Conservation (phyloP, 257 asterid species). For the Petunia secreta region DNA sequence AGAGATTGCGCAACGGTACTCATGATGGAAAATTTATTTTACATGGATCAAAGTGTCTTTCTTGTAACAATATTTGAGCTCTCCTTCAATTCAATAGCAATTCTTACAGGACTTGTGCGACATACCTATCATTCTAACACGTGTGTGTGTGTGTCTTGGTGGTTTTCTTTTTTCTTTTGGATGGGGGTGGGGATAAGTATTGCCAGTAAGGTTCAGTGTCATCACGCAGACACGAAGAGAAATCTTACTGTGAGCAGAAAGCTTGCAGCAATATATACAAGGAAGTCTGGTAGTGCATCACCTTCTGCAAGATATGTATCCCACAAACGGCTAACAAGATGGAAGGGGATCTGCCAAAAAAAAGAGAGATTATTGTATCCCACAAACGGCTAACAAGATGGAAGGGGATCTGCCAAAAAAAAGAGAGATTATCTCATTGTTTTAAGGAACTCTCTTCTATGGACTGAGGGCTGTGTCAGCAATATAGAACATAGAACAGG, state of each 20-base stretch:
- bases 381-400: conserved; percentile 87
- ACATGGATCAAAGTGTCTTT: not conserved
- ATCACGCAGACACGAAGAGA: not conserved
- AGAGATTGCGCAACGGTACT: not conserved
- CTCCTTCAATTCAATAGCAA: conserved; percentile 1
- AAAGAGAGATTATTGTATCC: conserved; percentile 60
- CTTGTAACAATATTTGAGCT: not conserved
- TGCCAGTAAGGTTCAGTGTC: conserved; percentile 18
- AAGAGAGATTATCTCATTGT: conserved; percentile 28
- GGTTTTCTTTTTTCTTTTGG: too few relatives aligned
- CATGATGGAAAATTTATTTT: not conserved
- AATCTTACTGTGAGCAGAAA: conserved; percentile 79
- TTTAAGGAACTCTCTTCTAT: not conserved
- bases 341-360: conserved; percentile 72
- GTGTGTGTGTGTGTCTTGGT: not conserved
- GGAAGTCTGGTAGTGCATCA: conserved; percentile 92
- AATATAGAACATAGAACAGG: not conserved
- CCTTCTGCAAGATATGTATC: conserved; percentile 99
- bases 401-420: conserved; percentile 73
- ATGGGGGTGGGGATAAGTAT: not conserved
- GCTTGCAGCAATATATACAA: conserved; percentile 92
- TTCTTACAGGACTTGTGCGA: not conserved
- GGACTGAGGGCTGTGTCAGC: not conserved
- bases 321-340: conserved; percentile 92
- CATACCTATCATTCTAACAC: conserved; percentile 4